phyloP scores from a whole-genome alignment of 176 grass and related monocot species.

The Aechmea fasciata region DNA sequence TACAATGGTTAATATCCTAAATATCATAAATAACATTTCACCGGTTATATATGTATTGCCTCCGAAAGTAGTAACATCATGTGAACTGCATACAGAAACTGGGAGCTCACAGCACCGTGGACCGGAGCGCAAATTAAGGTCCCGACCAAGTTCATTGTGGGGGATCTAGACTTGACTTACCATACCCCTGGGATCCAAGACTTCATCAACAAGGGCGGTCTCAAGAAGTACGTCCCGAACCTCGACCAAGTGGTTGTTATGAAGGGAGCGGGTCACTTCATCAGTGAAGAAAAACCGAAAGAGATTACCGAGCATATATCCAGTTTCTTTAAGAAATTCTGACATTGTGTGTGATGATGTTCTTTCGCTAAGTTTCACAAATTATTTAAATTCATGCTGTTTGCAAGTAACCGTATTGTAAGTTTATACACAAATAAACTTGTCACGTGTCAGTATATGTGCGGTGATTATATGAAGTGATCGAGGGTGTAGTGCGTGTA shows the following conservation, averaged over 20 bases:
- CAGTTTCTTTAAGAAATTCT: conserved; percentile 9
- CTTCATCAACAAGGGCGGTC: conserved; percentile 13
- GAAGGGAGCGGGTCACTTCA: conserved; percentile 20
- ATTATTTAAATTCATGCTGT: no score
- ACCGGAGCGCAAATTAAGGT: conserved; percentile 7
- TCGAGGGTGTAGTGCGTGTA: no score
- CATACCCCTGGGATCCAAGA: conserved; percentile 9
- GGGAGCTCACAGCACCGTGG: conserved; percentile 14
- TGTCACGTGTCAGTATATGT: no score
- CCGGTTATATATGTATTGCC: no score
- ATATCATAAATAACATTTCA: no score
- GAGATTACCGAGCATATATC: conserved; percentile 14
- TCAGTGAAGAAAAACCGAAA: conserved; percentile 14
- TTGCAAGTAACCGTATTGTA: no score
- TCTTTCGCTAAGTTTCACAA: no score
- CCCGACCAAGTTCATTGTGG: conserved; percentile 14
- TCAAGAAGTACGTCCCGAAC: conserved; percentile 7
- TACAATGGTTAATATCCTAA: no score
- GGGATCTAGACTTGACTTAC: conserved; percentile 13
- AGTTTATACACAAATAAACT: no score
- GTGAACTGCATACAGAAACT: conserved; percentile 4
- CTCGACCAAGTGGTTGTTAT: conserved; percentile 11
- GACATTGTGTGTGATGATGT: not conserved
- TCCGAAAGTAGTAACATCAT: no score
- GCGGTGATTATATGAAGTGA: no score